Evolutionary conservation across 225 moss, liverwort and hornwort genomes (phyloP).

Genomic region (Bryum argenteum): DNA sequence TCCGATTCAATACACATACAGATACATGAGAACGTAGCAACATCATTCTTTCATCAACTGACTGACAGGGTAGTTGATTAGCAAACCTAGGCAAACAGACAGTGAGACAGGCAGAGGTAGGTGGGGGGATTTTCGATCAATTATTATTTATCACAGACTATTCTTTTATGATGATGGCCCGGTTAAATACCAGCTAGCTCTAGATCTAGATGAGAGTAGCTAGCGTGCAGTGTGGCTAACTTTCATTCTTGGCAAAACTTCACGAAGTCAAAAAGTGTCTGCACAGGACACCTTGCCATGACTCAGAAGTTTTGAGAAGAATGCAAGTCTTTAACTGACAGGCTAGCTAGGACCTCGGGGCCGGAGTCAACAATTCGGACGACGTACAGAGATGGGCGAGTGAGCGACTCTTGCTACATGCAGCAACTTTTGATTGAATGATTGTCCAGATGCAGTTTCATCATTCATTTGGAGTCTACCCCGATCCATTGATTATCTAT

Average conservation of each 20-base stretch:
- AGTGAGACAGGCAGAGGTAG: neutral
- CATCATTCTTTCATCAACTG: slow-evolving; percentile 11
- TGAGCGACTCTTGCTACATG: too few relatives aligned
- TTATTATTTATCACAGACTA: too few relatives aligned
- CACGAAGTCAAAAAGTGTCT: slow-evolving; percentile 42
- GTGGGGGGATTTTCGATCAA: neutral
- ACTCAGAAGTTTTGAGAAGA: slow-evolving; percentile 66
- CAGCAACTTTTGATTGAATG: slow-evolving; percentile 1
- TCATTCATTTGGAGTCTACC: neutral
- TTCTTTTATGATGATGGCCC: too few relatives aligned
- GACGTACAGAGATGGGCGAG: too few relatives aligned
- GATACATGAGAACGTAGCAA: neutral
- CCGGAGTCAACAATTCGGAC: too few relatives aligned
- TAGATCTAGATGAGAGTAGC: neutral
- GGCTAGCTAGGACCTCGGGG: neutral
- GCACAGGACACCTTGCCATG: slow-evolving; percentile 9
- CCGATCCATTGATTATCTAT: too few relatives aligned
- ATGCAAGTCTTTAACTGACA: slow-evolving; percentile 40
- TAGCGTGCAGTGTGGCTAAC: slow-evolving; percentile 21
- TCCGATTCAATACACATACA: neutral
- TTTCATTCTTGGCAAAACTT: slow-evolving; percentile 60
- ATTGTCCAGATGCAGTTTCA: slow-evolving; percentile 12
- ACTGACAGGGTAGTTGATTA: neutral
- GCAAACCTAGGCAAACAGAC: neutral
- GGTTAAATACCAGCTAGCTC: too few relatives aligned